Percentiles rank a stretch among this genome's conserved stretches.
Evolutionary conservation across 306 rosid genomes (phyloP).

Genomic region (Dalbergia cochinchinensis): DNA sequence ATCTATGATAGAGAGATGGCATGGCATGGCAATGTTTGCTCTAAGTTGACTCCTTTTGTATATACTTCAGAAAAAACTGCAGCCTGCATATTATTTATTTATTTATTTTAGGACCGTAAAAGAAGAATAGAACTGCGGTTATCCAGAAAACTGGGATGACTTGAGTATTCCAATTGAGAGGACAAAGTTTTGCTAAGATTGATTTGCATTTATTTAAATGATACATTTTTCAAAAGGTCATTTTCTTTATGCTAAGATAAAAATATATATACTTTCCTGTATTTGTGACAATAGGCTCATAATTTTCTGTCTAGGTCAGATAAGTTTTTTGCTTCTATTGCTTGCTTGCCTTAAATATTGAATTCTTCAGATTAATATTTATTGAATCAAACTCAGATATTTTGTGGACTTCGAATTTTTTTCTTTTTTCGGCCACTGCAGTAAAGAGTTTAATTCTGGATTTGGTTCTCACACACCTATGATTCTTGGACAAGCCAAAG

Average conservation of each 20-base stretch:
- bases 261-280: background rate
- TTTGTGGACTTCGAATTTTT: conserved; percentile 45
- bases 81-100: background rate
- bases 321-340: conserved; percentile 13
- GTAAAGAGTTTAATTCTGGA: conserved; percentile 87
- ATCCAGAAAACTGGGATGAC: background rate
- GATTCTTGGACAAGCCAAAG: conserved; percentile 97
- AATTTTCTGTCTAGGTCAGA: conserved; percentile 3
- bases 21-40: background rate
- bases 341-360: conserved; percentile 27
- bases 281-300: conserved; percentile 17
- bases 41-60: conserved; percentile 7
- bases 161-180: conserved; percentile 25
- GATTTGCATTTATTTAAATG: conserved; percentile 23
- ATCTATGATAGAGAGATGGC: background rate
- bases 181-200: conserved; percentile 16
- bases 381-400: conserved; percentile 35
- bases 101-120: background rate
- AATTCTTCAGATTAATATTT: conserved; percentile 23
- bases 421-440: conserved; percentile 46
- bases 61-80: background rate
- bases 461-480: conserved; percentile 97
- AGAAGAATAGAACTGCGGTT: conserved; percentile 15
- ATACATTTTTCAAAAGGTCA: conserved; percentile 4
- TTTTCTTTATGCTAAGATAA: conserved; percentile 12